Percentiles rank a stretch among this genome's conserved stretches.
Conservation (phyloP, 2,329 filamentous ascomycete genomes). For the Pseudogymnoascus sp. region DNA sequence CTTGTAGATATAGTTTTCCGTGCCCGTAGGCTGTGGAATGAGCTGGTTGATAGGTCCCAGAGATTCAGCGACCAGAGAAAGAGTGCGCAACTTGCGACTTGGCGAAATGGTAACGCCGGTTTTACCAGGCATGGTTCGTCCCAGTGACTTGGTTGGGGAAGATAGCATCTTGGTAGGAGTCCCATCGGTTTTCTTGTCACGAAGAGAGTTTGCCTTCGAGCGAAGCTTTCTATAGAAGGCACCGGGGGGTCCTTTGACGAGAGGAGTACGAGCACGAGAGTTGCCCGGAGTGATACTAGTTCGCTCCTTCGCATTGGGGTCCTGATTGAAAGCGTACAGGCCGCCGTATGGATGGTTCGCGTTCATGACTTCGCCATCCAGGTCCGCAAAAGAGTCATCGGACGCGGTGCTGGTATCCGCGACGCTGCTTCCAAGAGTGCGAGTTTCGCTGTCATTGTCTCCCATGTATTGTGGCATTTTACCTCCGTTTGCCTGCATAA, state of each 20-base stretch:
- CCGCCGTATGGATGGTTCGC: not conserved
- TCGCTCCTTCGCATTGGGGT: not conserved
- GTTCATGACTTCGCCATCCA: not conserved
- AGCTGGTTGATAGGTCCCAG: not conserved
- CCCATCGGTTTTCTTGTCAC: not conserved
- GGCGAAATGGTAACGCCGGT: not conserved
- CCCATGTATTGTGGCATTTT: constrained; percentile 5
- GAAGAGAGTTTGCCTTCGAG: constrained; percentile 10
- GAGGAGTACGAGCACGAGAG: constrained; percentile 10
- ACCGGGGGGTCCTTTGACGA: constrained; percentile 20
- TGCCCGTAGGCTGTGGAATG: not conserved
- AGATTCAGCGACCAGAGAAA: not conserved
- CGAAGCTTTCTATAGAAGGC: constrained; percentile 23
- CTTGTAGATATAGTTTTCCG: constrained; percentile 22
- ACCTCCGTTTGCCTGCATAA: not conserved
- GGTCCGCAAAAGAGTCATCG: not conserved
- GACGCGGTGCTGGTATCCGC: not conserved
- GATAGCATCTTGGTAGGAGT: not conserved
- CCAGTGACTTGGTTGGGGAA: not conserved
- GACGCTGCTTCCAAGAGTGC: not conserved
- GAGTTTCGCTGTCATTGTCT: not conserved
- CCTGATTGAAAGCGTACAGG: not conserved
- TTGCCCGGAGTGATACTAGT: not conserved
- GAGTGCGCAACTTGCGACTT: not conserved
- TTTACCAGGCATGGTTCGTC: not conserved